phyloP scores from a whole-genome alignment of 1,284 basidiomycete genomes.

The Cryptococcus sp. region DNA sequence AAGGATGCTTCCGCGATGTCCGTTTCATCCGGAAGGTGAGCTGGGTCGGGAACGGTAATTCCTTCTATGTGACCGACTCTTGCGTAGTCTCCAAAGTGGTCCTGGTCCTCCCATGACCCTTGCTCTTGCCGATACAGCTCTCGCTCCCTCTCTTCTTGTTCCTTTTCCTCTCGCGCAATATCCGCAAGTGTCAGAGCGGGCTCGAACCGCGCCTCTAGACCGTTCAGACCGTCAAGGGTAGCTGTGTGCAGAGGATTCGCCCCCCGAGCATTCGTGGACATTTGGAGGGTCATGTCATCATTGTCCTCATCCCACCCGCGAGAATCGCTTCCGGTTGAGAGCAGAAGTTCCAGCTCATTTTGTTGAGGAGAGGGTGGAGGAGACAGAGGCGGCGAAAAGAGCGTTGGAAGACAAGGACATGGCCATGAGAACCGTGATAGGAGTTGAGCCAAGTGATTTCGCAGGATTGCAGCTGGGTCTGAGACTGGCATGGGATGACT shows the following conservation, averaged over 20 bases:
- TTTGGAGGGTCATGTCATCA: not conserved
- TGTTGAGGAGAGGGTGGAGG: constrained; percentile 13
- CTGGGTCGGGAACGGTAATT: constrained; percentile 15
- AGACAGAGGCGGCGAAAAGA: not conserved
- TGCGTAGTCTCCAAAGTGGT: too few relatives aligned
- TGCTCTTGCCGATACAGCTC: too few relatives aligned
- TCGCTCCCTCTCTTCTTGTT: constrained; percentile 17
- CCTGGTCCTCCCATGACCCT: too few relatives aligned
- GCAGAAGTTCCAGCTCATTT: constrained; percentile 9
- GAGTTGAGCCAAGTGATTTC: constrained; percentile 14
- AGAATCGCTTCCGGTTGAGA: not conserved
- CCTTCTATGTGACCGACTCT: not conserved
- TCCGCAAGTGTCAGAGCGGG: constrained; percentile 16
- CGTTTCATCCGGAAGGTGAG: not conserved
- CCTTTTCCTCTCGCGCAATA: constrained; percentile 16
- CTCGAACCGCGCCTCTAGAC: constrained; percentile 12
- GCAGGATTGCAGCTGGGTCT: too few relatives aligned
- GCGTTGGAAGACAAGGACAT: constrained; percentile 8
- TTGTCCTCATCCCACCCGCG: constrained; percentile 10
- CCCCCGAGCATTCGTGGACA: not conserved
- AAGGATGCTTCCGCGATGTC: constrained; percentile 5
- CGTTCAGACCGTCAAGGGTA: not conserved
- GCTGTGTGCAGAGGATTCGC: constrained; percentile 5
- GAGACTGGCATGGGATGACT: too few relatives aligned
- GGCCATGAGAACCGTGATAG: constrained; percentile 15